Evolutionary conservation across 352 stramenopile species (phyloP), one percentile per base, ranked within the genome.

Genomic region (Phytophthora pistaciae): DNA sequence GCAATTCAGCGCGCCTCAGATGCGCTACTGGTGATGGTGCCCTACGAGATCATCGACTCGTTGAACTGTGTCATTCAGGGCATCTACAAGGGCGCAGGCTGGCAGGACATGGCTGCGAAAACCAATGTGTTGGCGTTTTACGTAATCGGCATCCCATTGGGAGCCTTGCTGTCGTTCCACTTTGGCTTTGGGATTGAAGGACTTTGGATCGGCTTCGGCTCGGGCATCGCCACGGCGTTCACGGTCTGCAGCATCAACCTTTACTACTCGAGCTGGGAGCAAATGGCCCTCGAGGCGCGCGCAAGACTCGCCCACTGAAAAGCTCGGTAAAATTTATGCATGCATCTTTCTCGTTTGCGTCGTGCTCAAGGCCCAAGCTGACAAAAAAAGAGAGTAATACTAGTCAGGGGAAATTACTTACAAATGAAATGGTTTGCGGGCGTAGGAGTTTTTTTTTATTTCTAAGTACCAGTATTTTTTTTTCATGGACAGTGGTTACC

Each of bases 41-140:
- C 85, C 0, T 94, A 93, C 67, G 80, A 93, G 57, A 75, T 96
- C 44, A 82, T 94, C 25, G 90, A 97, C 68, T 84, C 83, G 13
- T 67, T 90, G 27, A 95, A 97, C 66, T 81, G 75, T 20, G 78
- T 88, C 33, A 85, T 84, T 23, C 87, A 96, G 67, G 90, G 88
- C 58, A 91, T 96, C 56, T 95, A 94, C 68, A 85, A 87, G 18
- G 90, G 83, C 60, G 81, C 77, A 18, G 90, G 88, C 5, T 79
- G 79, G 53, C 90, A 97, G 70, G 70, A 87, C 5, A 78, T 88
- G 42, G 84, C 83, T n/a, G 88, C 90, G 3, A 79, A 83, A 60
- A 90, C 83, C 53, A 97, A 94, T 29, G 88, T 87, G 21, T 60
- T 93, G 16, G 88, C 87, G 3, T 97, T 92, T 62, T 97, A 96